A percentile compares a stretch with the other conserved stretches of the same genome.
Conservation (phyloP, 2,329 filamentous ascomycete species). For the Colletotrichum sp. region DNA sequence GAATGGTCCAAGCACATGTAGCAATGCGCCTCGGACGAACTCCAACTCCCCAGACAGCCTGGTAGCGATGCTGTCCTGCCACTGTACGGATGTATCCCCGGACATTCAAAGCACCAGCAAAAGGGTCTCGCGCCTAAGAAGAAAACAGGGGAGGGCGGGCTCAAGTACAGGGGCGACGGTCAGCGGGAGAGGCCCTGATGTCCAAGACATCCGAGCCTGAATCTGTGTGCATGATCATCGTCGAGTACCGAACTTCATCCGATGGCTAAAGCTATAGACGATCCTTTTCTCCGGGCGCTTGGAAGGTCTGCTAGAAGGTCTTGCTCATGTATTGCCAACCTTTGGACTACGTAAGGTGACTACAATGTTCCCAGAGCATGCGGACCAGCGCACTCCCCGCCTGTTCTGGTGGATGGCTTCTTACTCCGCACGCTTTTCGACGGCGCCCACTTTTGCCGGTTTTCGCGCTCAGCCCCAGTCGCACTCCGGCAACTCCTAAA, state of each 20-base stretch:
- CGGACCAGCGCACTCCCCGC: not conserved
- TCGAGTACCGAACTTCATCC: not conserved
- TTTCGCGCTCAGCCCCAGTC: not conserved
- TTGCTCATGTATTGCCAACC: not conserved
- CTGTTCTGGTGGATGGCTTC: not conserved
- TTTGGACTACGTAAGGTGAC: not conserved
- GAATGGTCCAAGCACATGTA: not conserved
- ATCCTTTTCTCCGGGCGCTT: not conserved
- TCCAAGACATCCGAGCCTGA: not conserved
- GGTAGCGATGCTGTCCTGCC: not conserved
- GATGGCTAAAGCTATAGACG: not conserved
- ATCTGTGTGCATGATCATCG: not conserved
- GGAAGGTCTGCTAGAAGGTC: not conserved
- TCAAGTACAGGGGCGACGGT: not conserved
- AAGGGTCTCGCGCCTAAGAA: not conserved
- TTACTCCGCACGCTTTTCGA: not conserved
- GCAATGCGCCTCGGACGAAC: not conserved
- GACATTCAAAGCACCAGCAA: not conserved
- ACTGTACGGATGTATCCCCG: not conserved
- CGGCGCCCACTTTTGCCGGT: not conserved
- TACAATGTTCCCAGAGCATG: not conserved
- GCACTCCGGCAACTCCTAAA: not conserved
- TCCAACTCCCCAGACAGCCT: not conserved
- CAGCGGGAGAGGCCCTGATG: not conserved
- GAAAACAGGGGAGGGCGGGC: not conserved